A percentile compares a stretch with the other conserved stretches of the same genome.
Conservation (phyloP, 441 rosid species). For the Sinapis alba region DNA sequence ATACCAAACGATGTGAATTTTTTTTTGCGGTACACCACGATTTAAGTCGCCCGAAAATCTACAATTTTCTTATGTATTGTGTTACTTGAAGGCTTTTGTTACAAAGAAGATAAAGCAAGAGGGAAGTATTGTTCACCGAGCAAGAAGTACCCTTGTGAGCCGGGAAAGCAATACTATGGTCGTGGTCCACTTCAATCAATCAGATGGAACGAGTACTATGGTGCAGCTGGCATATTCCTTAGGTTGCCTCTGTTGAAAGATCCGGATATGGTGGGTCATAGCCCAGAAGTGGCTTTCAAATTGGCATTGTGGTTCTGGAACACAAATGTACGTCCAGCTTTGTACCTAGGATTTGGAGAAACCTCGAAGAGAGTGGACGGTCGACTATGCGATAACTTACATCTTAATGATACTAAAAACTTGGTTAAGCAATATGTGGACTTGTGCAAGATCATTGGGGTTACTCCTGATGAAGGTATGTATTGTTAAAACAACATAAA, state of each 20-base stretch:
- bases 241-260: slow-evolving; percentile 45
- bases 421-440: slow-evolving; percentile 40
- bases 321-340: slow-evolving; percentile 39
- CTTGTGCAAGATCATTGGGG: slow-evolving; percentile 46
- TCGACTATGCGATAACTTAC: slow-evolving; percentile 38
- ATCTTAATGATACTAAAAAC: slow-evolving; percentile 31
- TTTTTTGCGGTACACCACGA: neutral
- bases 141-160: slow-evolving; percentile 17
- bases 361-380: slow-evolving; percentile 52
- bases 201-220: slow-evolving; percentile 61
- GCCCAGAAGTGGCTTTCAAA: slow-evolving; percentile 43
- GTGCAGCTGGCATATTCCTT: slow-evolving; percentile 47
- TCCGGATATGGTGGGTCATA: slow-evolving; percentile 48
- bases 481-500: neutral
- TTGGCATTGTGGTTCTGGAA: slow-evolving; percentile 55
- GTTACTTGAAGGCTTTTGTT: slow-evolving; percentile 20
- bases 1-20: neutral
- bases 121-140: slow-evolving; percentile 9
- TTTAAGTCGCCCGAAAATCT: neutral
- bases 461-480: slow-evolving; percentile 45
- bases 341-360: slow-evolving; percentile 49
- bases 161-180: slow-evolving; percentile 46
- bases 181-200: slow-evolving; percentile 53
- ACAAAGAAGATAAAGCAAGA: slow-evolving; percentile 12
- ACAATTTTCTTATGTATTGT: neutral